Conservation (phyloP, 129 eudicot genomes). For the Escallonia rubra region DNA sequence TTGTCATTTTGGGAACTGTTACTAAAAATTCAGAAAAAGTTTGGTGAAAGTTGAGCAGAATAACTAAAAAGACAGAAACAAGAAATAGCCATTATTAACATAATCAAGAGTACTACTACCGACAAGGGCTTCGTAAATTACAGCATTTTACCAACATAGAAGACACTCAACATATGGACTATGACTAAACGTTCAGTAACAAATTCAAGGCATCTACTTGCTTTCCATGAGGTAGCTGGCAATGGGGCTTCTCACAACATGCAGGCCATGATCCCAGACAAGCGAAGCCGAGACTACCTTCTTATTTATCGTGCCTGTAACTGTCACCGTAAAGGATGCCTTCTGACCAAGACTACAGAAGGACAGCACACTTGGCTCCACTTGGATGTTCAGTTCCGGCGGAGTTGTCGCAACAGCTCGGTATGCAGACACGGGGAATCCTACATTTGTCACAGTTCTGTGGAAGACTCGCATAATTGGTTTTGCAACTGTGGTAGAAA, state of each 20-base stretch:
- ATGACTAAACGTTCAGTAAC: too few species aligned
- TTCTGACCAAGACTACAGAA: not conserved
- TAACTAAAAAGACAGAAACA: too few species aligned
- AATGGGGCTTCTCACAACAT: not conserved
- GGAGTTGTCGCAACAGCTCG: not conserved
- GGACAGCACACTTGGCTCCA: not conserved
- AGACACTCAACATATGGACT: too few species aligned
- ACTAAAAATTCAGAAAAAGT: too few species aligned
- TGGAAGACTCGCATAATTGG: not conserved
- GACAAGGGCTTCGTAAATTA: too few species aligned
- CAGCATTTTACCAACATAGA: too few species aligned
- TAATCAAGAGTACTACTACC: too few species aligned
- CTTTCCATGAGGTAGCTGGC: too few species aligned
- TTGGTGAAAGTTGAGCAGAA: too few species aligned
- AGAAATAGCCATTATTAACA: too few species aligned
- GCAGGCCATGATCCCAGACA: not conserved
- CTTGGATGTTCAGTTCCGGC: not conserved
- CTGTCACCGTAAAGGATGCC: not conserved
- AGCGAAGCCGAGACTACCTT: not conserved
- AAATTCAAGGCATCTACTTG: too few species aligned
- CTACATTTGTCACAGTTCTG: not conserved
- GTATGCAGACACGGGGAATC: not conserved
- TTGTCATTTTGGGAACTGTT: too few species aligned
- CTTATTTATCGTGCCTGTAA: not conserved
- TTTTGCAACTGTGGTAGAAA: slow-evolving; percentile 4